These are phyloP conservation scores for Cyathus striatus DNA, from an alignment of 768 basidiomycete genomes.

Conservation along the genomic window DNA sequence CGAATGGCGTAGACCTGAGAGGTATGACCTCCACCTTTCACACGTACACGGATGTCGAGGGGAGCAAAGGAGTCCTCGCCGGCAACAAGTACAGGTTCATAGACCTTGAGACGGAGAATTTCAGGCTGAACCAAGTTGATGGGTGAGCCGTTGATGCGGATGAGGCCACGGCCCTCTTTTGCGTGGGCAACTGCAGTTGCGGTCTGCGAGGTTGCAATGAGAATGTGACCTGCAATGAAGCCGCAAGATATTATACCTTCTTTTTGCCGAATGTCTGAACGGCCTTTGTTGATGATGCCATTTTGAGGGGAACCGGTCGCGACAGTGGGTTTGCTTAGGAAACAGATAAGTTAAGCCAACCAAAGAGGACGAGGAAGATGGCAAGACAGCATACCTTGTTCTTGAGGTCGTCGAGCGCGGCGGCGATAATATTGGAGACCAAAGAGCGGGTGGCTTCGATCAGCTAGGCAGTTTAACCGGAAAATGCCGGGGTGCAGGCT, in stretches of 20 bases:
- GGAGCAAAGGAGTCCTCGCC: constrained; percentile 83
- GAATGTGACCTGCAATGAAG: constrained; percentile 6
- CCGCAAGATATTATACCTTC: constrained; percentile 60
- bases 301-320: constrained; percentile 36
- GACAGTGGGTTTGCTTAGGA: no score
- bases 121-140: constrained; percentile 94
- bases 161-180: constrained; percentile 92
- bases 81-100: constrained; percentile 93
- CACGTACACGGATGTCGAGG: constrained; percentile 95
- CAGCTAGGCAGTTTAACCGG: constrained; percentile 34
- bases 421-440: constrained; percentile 25
- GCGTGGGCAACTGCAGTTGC: constrained; percentile 98
- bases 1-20: constrained; percentile 99
- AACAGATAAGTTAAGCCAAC: no score
- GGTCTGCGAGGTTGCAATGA: constrained; percentile 49
- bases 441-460: constrained; percentile 33
- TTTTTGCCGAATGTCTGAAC: constrained; percentile 99
- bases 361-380: constrained; percentile 4
- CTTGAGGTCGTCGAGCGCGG: constrained; percentile 40
- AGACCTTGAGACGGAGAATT: constrained; percentile 96
- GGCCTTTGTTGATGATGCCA: constrained; percentile 77
- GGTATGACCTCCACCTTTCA: constrained; percentile 99
- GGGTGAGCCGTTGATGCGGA: constrained; percentile 95
- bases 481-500: constrained; percentile 21
- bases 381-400: constrained; percentile 29